Evolutionary conservation across 257 asterid species (phyloP).

Genomic region (Apocynum venetum): DNA sequence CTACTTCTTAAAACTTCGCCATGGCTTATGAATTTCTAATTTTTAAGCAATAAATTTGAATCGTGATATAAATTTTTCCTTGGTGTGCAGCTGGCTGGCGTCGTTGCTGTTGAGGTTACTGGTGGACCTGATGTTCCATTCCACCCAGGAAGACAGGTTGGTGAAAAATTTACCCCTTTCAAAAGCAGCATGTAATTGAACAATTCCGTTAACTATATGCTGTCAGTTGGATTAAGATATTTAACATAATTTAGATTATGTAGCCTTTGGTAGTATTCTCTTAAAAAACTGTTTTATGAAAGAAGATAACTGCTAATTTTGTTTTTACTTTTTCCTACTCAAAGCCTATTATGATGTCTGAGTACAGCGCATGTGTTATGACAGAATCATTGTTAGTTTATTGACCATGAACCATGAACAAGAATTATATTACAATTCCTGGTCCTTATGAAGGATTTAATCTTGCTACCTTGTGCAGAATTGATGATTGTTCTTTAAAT

Average conservation of each 20-base stretch:
- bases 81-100: slow-evolving; percentile 66
- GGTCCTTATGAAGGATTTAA: background rate
- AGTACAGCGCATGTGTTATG: background rate
- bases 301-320: background rate
- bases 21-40: background rate
- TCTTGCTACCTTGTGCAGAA: background rate
- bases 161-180: background rate
- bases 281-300: background rate
- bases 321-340: background rate
- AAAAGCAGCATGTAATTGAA: background rate
- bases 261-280: background rate
- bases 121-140: slow-evolving; percentile 95
- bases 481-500: background rate
- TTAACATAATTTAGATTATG: background rate
- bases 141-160: slow-evolving; percentile 80
- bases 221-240: background rate
- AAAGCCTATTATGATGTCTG: background rate
- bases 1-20: background rate
- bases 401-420: too few relatives aligned
- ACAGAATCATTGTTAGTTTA: too few relatives aligned
- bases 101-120: slow-evolving; percentile 89
- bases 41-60: background rate
- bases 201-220: background rate
- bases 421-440: too few relatives aligned
- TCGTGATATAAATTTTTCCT: background rate